Conservation (phyloP, 148 eudicot species). For the Spergularia bocconei region DNA sequence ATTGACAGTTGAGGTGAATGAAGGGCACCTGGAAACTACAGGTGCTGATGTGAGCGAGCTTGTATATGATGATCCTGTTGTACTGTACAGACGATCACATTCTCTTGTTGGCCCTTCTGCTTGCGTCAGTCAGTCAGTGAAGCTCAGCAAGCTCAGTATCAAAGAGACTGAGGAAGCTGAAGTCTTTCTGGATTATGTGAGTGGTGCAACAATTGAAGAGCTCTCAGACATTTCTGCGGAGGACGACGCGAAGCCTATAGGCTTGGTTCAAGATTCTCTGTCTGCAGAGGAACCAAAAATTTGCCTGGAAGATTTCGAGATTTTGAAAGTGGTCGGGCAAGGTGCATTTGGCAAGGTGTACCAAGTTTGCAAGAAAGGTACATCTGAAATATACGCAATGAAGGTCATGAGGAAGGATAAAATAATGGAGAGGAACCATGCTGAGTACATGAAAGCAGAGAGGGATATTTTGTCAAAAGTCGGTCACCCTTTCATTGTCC, state of each 20-base stretch:
- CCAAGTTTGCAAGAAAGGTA: conserved; percentile 73
- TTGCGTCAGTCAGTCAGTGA: conserved; percentile 55
- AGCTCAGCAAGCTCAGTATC: conserved; percentile 57
- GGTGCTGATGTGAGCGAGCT: conserved; percentile 44
- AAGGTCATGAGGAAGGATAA: conserved; percentile 94
- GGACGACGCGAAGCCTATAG: conserved; percentile 27
- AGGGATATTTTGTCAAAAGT: conserved; percentile 88
- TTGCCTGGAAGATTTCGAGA: conserved; percentile 83
- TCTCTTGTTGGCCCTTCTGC: conserved; percentile 84
- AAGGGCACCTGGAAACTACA: conserved; percentile 34
- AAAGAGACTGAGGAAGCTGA: conserved; percentile 43
- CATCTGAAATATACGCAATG: conserved; percentile 89
- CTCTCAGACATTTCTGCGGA: conserved; percentile 31
- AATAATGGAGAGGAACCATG: conserved; percentile 87
- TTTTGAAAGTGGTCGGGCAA: conserved; percentile 76
- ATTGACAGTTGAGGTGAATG: conserved; percentile 39
- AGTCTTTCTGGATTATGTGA: conserved; percentile 31
- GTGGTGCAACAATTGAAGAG: conserved; percentile 29
- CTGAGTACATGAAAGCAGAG: conserved; percentile 90
- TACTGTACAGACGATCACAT: conserved; percentile 67
- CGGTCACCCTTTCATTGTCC: conserved; percentile 80
- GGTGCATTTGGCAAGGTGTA: conserved; percentile 91
- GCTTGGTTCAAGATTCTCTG: conserved; percentile 29
- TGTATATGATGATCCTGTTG: conserved; percentile 58
- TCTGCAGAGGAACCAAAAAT: conserved; percentile 37